Base-by-base conservation (phyloP, 2,329 filamentous ascomycete genomes). In the Xylariaceae sp. region DNA sequence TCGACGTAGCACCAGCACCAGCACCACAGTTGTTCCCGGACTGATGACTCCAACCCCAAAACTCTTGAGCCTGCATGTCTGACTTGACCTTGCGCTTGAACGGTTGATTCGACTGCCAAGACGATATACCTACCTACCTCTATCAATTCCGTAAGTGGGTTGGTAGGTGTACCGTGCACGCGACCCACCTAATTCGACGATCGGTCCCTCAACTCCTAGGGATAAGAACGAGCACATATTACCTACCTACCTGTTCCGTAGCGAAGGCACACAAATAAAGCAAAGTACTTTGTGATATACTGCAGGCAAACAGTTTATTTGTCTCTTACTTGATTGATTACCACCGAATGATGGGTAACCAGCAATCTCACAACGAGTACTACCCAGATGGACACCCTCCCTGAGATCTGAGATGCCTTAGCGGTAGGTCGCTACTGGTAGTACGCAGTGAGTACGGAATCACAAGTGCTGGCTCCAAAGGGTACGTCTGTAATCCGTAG, bases 1-100 rank as follows among this genome's bases (percentile, higher is more conserved):
- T 45, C 42, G n/a, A 35, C 34, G 57, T 60, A 60, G 57, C 23
- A 48, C 8, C 58, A 45, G 23, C 57, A 62, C 60, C 49, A 60
- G 55, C 44, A 48, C 8, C 58, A 45, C 23, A 57, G 56, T 56
- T 64, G 50, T 54, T 56, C 49, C 55, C 59, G 44, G 45, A 49
- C 59, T 60, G 49, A 57, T 49, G 56, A 58, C 39, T 23, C 57
- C 51, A 56, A 62, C 42, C 13, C 7, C 42, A 45, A n/a, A 6
- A 56, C 11, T 42, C 11, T 9, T 42, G 18, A 56, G 54, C 50
- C 49, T 64, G 55, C 57, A 54, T 55, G 30, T 56, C 56, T 50
- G 54, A 56, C 56, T 57, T 42, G 37, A 45, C 50, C 50, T 42
- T 39, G 15, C 30, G 15, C 30, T 53, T 53, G 49, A 34, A 42